phyloP scores from a whole-genome alignment of 139 green algal species.

The Dunaliella primolecta region DNA sequence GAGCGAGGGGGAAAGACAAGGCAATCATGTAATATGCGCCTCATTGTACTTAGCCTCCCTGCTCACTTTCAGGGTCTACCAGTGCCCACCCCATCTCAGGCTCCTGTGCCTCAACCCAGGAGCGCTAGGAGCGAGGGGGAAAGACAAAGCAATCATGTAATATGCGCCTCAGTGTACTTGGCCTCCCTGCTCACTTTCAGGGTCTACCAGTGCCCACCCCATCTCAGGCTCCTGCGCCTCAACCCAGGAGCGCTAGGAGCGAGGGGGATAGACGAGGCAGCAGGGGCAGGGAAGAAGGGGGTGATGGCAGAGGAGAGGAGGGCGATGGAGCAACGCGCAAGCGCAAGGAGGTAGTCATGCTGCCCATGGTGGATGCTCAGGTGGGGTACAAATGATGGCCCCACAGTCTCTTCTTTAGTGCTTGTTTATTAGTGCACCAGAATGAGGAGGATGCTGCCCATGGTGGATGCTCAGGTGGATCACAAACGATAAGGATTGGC shows the following conservation, averaged over 20 bases:
- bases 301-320: neutral
- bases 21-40: neutral
- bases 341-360: slow-evolving; percentile 5
- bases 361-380: slow-evolving; percentile 12
- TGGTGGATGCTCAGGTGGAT: slow-evolving; percentile 2
- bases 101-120: neutral
- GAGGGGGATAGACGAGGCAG: neutral
- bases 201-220: neutral
- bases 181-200: neutral
- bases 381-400: slow-evolving; percentile 20
- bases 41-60: neutral
- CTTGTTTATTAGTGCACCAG: neutral
- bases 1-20: neutral
- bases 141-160: neutral
- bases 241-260: neutral
- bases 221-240: neutral
- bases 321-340: neutral
- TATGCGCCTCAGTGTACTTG: neutral
- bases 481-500: neutral
- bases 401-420: slow-evolving; percentile 17
- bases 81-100: neutral
- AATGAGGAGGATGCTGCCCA: neutral
- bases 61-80: neutral
- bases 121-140: neutral
- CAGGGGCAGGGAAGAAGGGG: neutral